Conservation (phyloP, 306 rosid genomes). For the Benincasa hispida region DNA sequence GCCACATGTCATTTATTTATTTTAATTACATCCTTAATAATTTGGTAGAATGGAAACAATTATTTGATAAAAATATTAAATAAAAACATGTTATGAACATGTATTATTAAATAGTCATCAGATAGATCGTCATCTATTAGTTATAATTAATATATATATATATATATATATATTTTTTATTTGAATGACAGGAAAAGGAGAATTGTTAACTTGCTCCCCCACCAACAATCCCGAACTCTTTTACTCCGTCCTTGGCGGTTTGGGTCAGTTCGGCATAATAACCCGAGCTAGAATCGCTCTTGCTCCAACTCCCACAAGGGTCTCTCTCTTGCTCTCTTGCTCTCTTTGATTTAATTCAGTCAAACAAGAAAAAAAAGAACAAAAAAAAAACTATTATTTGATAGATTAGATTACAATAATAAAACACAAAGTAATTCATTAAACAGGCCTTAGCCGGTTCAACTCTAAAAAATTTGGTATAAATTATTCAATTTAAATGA, state of each 20-base stretch:
- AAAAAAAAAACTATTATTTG: not conserved
- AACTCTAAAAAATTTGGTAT: not conserved
- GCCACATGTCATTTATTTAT: too few relatives aligned
- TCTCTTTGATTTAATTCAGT: not conserved
- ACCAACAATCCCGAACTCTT: constrained; percentile 37
- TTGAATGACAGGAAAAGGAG: constrained; percentile 46
- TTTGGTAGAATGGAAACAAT: too few relatives aligned
- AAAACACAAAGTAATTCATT: not conserved
- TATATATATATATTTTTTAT: too few relatives aligned
- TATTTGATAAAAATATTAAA: too few relatives aligned
- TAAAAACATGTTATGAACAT: too few relatives aligned
- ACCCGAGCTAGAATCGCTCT: constrained; percentile 80
- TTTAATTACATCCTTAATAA: too few relatives aligned
- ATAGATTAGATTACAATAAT: not conserved
- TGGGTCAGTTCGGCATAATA: constrained; percentile 86
- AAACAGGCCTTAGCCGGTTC: not conserved
- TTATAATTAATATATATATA: not conserved
- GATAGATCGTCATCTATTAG: too few relatives aligned
- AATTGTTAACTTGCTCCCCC: constrained; percentile 49
- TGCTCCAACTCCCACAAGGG: constrained; percentile 52
- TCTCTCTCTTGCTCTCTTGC: not conserved
- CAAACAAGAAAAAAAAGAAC: not conserved
- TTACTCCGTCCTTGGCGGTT: constrained; percentile 66
- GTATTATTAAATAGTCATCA: too few relatives aligned
- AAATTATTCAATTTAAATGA: not conserved